These are phyloP conservation scores for Hyphodiscus sp. DNA, from an alignment of 2,329 filamentous ascomycete species.

Conservation along the genomic window DNA sequence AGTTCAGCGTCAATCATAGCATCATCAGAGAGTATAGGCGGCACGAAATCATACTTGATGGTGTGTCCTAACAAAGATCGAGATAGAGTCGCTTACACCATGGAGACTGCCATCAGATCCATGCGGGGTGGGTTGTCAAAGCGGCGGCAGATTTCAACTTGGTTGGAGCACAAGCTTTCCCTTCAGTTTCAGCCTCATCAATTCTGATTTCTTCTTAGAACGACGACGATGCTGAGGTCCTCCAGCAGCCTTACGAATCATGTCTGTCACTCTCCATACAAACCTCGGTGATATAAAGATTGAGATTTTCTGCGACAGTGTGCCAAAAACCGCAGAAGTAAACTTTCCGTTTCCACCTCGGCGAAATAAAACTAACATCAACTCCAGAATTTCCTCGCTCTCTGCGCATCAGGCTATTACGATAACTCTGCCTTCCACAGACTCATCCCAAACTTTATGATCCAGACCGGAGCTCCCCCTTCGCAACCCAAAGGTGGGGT, in stretches of 20 bases:
- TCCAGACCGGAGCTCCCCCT: slow-evolving; percentile 64
- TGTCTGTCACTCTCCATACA: slow-evolving; percentile 76
- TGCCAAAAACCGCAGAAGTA: slow-evolving; percentile 86
- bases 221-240: slow-evolving; percentile 9
- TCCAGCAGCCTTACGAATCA: slow-evolving; percentile 26
- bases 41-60: background rate
- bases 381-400: slow-evolving; percentile 73
- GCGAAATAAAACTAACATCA: slow-evolving; percentile 6
- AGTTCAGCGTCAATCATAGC: background rate
- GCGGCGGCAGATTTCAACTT: background rate
- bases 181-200: slow-evolving; percentile 19
- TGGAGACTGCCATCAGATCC: background rate
- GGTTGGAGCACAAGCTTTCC: background rate
- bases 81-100: background rate
- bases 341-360: slow-evolving; percentile 13
- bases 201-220: background rate
- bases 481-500: slow-evolving; percentile 58
- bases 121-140: background rate
- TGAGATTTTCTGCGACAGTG: slow-evolving; percentile 91
- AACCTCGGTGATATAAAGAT: slow-evolving; percentile 86
- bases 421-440: slow-evolving; percentile 71
- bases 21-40: background rate
- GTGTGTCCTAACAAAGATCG: background rate
- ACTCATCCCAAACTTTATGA: slow-evolving; percentile 74
- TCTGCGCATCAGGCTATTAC: slow-evolving; percentile 76